Evolutionary conservation across 108 stramenopile genomes (phyloP).

Genomic region (Ochromonas danica): DNA sequence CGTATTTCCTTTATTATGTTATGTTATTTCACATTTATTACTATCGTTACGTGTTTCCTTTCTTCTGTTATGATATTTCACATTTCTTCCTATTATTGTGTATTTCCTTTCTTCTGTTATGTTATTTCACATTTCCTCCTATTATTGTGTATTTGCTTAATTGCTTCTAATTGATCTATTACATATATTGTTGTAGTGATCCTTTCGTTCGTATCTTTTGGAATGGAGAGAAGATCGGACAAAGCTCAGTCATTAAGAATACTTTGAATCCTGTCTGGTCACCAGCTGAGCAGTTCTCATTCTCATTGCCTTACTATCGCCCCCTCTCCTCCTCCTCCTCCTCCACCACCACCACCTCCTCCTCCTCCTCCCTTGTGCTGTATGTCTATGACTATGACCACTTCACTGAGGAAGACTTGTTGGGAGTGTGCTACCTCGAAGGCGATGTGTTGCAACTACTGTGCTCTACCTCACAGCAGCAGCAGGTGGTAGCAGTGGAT

Average conservation of each 20-base stretch:
- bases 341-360: not conserved
- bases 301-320: not conserved
- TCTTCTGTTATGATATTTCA: not conserved
- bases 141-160: no score
- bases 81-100: not conserved
- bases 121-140: not conserved
- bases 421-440: not conserved
- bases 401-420: not conserved
- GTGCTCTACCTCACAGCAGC: no score
- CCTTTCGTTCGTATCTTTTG: not conserved
- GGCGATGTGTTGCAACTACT: not conserved
- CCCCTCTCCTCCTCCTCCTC: not conserved
- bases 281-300: not conserved
- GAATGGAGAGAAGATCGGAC: not conserved
- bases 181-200: not conserved
- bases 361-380: not conserved
- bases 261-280: not conserved
- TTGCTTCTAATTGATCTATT: no score
- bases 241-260: not conserved
- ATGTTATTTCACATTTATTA: not conserved
- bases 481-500: no score
- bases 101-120: not conserved
- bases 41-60: not conserved
- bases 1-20: not conserved
- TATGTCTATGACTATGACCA: not conserved